phyloP scores from a whole-genome alignment of 805 yeast genomes.

The Starmerella vaccinii region DNA sequence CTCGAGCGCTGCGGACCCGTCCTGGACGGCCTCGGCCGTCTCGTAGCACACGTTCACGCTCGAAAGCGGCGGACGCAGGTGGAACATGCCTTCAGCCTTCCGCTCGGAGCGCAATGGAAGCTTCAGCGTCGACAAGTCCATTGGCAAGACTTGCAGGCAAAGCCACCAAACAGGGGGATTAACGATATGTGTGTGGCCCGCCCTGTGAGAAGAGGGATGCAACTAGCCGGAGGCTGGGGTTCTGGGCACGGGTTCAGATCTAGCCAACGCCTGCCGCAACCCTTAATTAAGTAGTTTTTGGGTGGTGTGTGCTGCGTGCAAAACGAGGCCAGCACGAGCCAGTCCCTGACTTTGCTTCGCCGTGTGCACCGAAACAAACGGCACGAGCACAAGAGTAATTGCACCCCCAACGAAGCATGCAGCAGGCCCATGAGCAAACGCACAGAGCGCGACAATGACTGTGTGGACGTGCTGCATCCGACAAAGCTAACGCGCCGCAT shows the following conservation, averaged over 20 bases:
- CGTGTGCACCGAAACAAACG: not conserved
- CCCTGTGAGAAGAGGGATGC: slow-evolving; percentile 1
- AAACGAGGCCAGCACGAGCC: too few species aligned
- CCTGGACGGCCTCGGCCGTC: slow-evolving; percentile 14
- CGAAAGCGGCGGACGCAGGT: slow-evolving; percentile 16
- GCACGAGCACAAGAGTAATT: too few species aligned
- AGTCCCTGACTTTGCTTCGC: too few species aligned
- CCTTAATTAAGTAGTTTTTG: too few species aligned
- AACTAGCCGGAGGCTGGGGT: slow-evolving; percentile 4
- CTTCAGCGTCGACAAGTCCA: slow-evolving; percentile 20
- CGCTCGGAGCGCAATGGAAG: slow-evolving; percentile 19
- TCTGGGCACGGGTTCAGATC: slow-evolving; percentile 1
- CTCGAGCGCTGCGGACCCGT: not conserved
- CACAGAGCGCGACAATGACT: not conserved
- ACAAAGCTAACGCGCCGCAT: slow-evolving; percentile 12
- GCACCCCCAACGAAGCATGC: too few species aligned
- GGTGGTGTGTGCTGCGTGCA: too few species aligned
- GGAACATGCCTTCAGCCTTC: slow-evolving; percentile 8
- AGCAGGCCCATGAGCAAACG: not conserved
- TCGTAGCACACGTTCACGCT: slow-evolving; percentile 24
- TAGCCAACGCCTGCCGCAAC: not conserved
- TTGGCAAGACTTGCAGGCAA: not conserved
- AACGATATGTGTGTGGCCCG: not conserved
- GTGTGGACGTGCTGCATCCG: slow-evolving; percentile 7
- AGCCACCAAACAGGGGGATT: not conserved